These are phyloP conservation scores for Musa itinerans DNA, from an alignment of 176 grass and related monocot species.

Conservation along the genomic window DNA sequence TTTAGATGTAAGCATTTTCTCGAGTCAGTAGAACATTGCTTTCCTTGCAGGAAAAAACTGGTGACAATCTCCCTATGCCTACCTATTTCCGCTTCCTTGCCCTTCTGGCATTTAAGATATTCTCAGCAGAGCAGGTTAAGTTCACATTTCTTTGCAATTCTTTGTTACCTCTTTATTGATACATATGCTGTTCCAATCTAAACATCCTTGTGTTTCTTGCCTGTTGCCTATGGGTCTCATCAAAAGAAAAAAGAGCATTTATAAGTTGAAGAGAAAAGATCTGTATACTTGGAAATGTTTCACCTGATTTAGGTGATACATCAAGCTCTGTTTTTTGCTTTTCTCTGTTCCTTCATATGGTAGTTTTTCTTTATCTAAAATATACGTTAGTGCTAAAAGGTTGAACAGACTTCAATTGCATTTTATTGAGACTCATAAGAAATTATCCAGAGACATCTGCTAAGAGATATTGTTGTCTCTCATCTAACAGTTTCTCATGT, in stretches of 20 bases:
- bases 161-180: not conserved
- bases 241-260: not conserved
- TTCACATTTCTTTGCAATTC: not conserved
- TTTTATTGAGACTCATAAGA: no score
- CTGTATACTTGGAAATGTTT: not conserved
- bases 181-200: not conserved
- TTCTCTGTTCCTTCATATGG: no score
- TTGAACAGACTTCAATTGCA: no score
- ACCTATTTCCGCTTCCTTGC: slow-evolving; percentile 89
- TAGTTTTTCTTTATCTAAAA: no score
- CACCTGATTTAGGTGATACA: not conserved
- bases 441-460: no score
- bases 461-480: not conserved
- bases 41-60: slow-evolving; percentile 74
- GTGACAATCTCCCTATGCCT: slow-evolving; percentile 89
- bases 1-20: not conserved
- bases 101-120: slow-evolving; percentile 87
- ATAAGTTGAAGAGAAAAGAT: not conserved
- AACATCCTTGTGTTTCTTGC: not conserved
- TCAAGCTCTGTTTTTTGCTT: not conserved
- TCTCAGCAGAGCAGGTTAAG: slow-evolving; percentile 74
- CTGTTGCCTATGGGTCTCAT: not conserved
- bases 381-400: no score
- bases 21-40: not conserved
- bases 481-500: not conserved